These are phyloP conservation scores for Uronychia binucleata DNA, from an alignment of 73 alveolate genomes.

Conservation along the genomic window DNA sequence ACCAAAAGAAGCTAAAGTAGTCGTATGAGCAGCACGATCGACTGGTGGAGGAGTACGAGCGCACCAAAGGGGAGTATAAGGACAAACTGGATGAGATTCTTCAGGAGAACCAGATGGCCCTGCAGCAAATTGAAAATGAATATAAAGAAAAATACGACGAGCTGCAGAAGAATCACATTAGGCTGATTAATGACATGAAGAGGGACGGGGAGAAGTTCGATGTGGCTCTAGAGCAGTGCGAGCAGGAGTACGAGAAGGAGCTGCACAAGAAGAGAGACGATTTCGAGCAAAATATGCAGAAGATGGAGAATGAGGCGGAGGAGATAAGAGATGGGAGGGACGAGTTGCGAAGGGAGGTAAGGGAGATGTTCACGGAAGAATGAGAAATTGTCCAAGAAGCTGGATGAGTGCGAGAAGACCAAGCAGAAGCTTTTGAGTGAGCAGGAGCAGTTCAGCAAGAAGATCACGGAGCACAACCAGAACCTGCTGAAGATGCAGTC, in stretches of 20 bases:
- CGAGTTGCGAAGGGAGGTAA: constrained; percentile 62
- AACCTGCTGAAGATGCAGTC: constrained; percentile 48
- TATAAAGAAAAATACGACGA: constrained; percentile 63
- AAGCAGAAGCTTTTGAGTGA: constrained; percentile 24
- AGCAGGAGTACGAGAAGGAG: constrained; percentile 66
- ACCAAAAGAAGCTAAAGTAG: constrained; percentile 47
- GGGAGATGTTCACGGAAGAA: no score
- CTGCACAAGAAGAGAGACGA: constrained; percentile 60
- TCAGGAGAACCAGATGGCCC: constrained; percentile 50
- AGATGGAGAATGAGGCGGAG: constrained; percentile 52
- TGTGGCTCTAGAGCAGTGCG: constrained; percentile 61
- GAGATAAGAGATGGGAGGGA: constrained; percentile 58
- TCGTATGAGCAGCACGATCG: constrained; percentile 60
- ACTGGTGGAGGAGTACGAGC: constrained; percentile 62
- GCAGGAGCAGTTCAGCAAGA: constrained; percentile 40
- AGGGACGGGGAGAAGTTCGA: constrained; percentile 69
- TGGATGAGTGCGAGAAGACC: constrained; percentile 38
- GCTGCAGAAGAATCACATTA: constrained; percentile 54
- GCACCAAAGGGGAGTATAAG: constrained; percentile 52
- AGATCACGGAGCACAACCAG: constrained; percentile 29
- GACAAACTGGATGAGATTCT: constrained; percentile 46
- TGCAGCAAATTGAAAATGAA: constrained; percentile 53
- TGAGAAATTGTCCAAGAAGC: constrained; percentile 44
- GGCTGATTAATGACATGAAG: constrained; percentile 64
- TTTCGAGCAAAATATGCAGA: constrained; percentile 34